Conservation (phyloP, 2,329 filamentous ascomycete genomes). For the Emmonsia crescens region DNA sequence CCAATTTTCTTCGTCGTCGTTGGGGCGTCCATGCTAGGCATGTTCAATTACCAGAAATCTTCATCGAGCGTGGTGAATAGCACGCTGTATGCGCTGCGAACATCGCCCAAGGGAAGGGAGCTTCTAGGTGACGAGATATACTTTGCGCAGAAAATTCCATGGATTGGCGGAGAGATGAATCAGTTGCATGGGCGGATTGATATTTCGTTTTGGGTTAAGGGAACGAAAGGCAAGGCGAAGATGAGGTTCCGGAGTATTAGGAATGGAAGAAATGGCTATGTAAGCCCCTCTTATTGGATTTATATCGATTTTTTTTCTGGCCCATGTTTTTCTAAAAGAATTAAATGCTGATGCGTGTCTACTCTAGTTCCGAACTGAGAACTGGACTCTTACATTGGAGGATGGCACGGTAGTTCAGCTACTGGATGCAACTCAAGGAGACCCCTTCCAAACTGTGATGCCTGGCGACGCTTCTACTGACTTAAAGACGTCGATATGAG, state of each 20-base stretch:
- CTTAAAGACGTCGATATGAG: neutral
- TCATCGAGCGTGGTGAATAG: constrained; percentile 78
- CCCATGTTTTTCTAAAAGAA: constrained; percentile 5
- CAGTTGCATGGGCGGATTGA: constrained; percentile 86
- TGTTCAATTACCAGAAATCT: constrained; percentile 99
- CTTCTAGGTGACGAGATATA: constrained; percentile 80
- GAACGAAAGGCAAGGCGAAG: constrained; percentile 56
- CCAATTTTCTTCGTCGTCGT: constrained; percentile 71
- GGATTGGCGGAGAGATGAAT: constrained; percentile 81
- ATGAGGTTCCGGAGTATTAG: constrained; percentile 75
- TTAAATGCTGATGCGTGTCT: constrained; percentile 2
- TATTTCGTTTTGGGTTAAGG: constrained; percentile 77
- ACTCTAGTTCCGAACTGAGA: constrained; percentile 66
- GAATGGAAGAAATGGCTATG: constrained; percentile 50
- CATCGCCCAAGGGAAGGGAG: constrained; percentile 60
- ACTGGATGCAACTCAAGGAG: constrained; percentile 55
- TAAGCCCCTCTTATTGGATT: constrained; percentile 24
- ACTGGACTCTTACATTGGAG: constrained; percentile 72
- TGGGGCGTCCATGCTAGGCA: constrained; percentile 61
- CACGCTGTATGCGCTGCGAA: constrained; percentile 84
- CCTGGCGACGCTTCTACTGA: constrained; percentile 17
- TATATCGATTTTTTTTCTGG: neutral
- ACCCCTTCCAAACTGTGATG: constrained; percentile 54
- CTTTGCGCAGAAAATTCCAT: constrained; percentile 66
- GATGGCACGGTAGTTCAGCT: constrained; percentile 62